phyloP scores from a whole-genome alignment of 2,329 filamentous ascomycete genomes.

The Colletotrichum cordylinicola region DNA sequence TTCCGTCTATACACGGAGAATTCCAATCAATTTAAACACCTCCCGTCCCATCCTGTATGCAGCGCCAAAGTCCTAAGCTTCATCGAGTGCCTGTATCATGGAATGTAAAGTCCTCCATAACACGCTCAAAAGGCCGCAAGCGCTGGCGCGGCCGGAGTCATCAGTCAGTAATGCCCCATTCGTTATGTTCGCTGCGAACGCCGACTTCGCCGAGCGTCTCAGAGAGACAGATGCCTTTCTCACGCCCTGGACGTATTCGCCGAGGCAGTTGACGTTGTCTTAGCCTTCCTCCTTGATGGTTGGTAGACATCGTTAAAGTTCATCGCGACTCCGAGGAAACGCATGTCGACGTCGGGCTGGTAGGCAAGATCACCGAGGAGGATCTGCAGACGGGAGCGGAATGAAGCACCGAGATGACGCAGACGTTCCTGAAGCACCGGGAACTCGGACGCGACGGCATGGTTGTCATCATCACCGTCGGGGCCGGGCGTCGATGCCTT shows the following conservation, averaged over 20 bases:
- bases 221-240: background rate
- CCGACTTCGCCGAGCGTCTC: background rate
- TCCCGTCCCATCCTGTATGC: background rate
- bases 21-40: background rate
- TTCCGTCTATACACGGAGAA: background rate
- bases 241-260: conserved; percentile 14
- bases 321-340: conserved; percentile 96
- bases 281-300: conserved; percentile 71
- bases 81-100: background rate
- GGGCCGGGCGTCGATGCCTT: conserved; percentile 11
- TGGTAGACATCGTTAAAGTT: conserved; percentile 99
- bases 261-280: conserved; percentile 29
- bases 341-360: conserved; percentile 93
- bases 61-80: background rate
- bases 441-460: conserved; percentile 65
- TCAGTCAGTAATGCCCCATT: background rate
- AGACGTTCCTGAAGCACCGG: conserved; percentile 78
- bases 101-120: background rate
- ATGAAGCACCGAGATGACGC: conserved; percentile 74
- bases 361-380: conserved; percentile 90
- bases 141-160: background rate
- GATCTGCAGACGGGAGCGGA: conserved; percentile 77
- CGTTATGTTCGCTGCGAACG: background rate
- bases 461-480: conserved; percentile 27
- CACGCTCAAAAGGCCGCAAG: background rate